Base-by-base conservation (phyloP, 148 eudicot species). In the Nyssa sinensis region DNA sequence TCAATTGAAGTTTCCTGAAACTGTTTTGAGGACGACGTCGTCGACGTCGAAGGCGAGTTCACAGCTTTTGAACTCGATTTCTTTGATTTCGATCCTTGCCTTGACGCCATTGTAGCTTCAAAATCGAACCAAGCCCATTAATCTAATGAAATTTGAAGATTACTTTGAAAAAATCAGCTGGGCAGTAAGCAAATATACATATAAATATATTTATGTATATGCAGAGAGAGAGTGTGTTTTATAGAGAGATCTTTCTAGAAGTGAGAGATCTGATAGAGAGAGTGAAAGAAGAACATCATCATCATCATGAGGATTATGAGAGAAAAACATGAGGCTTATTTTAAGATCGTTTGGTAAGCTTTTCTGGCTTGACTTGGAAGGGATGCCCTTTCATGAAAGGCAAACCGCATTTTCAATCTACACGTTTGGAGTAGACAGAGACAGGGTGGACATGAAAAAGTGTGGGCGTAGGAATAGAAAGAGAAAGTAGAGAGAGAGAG, bases 1-100 rank as follows among this genome's bases (percentile, higher is more conserved):
- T 90, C 94, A 33, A 75, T 55, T 7, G 98, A 89, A 81, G 79
- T 57, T 63, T 91, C 97, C 64, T 62, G 78, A 74, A 80, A 81
- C 72, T 88, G 88, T 68, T 85, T 90, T 17, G 94, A 91, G 3
- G 98, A 89, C 58, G 94, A 80, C 29, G 97, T 92, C 14, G 90
- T 85, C 14, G 97, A 88, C 28, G 98, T 81, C 31, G 97, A 74
- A 12, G 86, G 86, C 16, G 97, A 87, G 79, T 86, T 87, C 72
- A 71, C 81, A n/a, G 63, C 73, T 70, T 72, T 76, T 1, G 76
- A 57, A 29, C 64, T 79, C 53, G 81, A 32, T 83, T 86, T 89
- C 76, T 86, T 86, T 32, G 79, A 62, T 60, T 76, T 88, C 7
- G 80, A 66, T 28, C 90, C 89, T 21, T 74, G 81, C 65, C 83